Base-by-base conservation (phyloP, 208 protist species). In the Trypanosoma rangeli region DNA sequence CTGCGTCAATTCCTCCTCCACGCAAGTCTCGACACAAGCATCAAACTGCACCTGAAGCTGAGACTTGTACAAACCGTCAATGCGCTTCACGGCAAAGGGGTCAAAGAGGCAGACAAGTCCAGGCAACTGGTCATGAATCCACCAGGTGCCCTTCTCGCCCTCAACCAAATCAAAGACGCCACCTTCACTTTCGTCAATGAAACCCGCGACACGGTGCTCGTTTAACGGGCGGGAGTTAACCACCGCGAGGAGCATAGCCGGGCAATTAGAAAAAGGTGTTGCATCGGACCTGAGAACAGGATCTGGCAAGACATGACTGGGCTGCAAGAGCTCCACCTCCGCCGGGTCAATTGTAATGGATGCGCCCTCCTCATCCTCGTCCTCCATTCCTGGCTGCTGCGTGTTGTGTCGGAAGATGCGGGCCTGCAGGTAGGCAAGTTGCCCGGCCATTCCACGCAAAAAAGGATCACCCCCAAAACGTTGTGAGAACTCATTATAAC, bases 121-220 rank as follows among this genome's bases (percentile, higher is more conserved):
- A 3, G 87, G 87, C 15, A 74, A 46, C n/a, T 82, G 60, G 13
- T 60, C 60, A 39, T 80, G 64, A 29, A 59, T 42, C 26, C n/a
- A 57, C 87, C 87, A 93, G n/a, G 69, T 69, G 20, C 39, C 68
- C 0, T 33, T 50, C 15, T 66, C 57, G 1, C 74, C 76, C 22
- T 93, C 87, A 18, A 88, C 84, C n/a, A 88, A 66, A 33, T 86
- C 71, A 71, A 80, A 92, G 7, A 55, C 9, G 29, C 82, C 77
- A 54, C 77, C 86, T 65, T 92, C 86, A 54, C 73, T 79, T 75
- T 89, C 86, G 52, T 92, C 86, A 16, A 85, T 39, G 55, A 76
- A 76, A 62, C 31, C 22, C 52, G 58, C 37, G 35, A 61, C 62
- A 60, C 44, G 70, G 62, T 76, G 70, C 29, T 68, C 70, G 55